These are phyloP conservation scores for Sclerotinia sclerotiorum DNA, from an alignment of 2,329 filamentous ascomycete genomes.

Conservation along the genomic window DNA sequence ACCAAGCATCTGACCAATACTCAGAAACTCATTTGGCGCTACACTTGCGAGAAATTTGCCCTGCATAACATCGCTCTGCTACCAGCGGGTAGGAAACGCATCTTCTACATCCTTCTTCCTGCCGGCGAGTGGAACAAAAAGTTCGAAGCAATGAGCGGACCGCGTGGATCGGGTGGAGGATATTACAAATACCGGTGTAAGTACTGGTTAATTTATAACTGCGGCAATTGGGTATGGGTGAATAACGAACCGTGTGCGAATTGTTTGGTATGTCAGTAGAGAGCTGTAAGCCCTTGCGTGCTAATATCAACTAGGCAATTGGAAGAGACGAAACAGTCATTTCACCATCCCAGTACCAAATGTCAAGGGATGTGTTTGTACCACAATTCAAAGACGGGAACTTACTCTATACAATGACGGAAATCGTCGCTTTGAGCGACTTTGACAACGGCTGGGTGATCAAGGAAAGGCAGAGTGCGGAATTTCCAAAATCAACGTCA, in stretches of 20 bases:
- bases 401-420: constrained; percentile 51
- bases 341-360: constrained; percentile 25
- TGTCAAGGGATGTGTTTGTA: constrained; percentile 47
- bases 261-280: constrained; percentile 48
- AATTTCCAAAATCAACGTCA: constrained; percentile 32
- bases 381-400: constrained; percentile 49
- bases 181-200: constrained; percentile 56
- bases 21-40: neutral
- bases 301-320: constrained; percentile 45
- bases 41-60: neutral
- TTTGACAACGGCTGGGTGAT: constrained; percentile 38
- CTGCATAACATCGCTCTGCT: neutral
- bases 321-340: constrained; percentile 45
- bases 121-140: constrained; percentile 37
- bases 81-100: neutral
- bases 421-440: constrained; percentile 43
- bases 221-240: constrained; percentile 55
- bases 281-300: constrained; percentile 6
- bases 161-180: constrained; percentile 35
- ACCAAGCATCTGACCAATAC: neutral
- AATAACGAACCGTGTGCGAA: constrained; percentile 51
- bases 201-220: constrained; percentile 53
- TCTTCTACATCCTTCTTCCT: constrained; percentile 34
- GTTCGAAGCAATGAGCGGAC: constrained; percentile 37
- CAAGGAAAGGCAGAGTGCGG: constrained; percentile 30